Evolutionary conservation across 306 rosid species (phyloP), one percentile per base, ranked within the genome.

Genomic region (Vachellia pachyceras): DNA sequence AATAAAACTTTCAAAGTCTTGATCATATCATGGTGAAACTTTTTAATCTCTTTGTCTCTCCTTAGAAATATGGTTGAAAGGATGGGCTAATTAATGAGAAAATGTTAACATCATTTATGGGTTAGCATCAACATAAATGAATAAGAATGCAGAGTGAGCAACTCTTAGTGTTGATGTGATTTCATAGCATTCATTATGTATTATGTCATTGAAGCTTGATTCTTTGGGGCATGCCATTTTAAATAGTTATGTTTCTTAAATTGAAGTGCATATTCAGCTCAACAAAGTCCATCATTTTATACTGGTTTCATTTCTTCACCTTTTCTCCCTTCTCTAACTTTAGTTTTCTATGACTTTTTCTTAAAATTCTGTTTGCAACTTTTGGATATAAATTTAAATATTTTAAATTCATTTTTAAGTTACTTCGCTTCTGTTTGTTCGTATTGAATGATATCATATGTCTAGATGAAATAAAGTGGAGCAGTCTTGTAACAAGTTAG

Each of bases 231-330:
- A 12, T 78, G 69, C 17, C 22, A 64, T 75, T 54, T 55, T 20
- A 18, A 65, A 73, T 82, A 15, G 47, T 2, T 40, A 6, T 35
- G 17, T 78, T 85, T 70, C 47, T 36, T 20, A 6, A 20, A 20
- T 14, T 41, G 40, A 82, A 82, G 65, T 36, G 47, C 47, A 14
- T 15, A 69, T 60, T 64, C 22, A 76, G 75, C 72, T n/a, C 55
- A 79, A 37, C 36, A 13, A 80, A 37, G 17, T 10, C 29, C 72
- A 6, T 13, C 23, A 44, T 44, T 55, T 52, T 37, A 44, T 33
- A 11, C 33, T 52, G 36, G 49, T 54, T 73, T 42, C 54, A 58
- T 58, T 40, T 57, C 18, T 22, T 58, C 42, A 41, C 41, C 7
- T 23, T 13, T 76, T n/a, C 35, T 1, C 18, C 18, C 54, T 45